Evolutionary conservation across 148 eudicot genomes (phyloP), one percentile per base, ranked within the genome.

Genomic region (Fagopyrum tataricum): DNA sequence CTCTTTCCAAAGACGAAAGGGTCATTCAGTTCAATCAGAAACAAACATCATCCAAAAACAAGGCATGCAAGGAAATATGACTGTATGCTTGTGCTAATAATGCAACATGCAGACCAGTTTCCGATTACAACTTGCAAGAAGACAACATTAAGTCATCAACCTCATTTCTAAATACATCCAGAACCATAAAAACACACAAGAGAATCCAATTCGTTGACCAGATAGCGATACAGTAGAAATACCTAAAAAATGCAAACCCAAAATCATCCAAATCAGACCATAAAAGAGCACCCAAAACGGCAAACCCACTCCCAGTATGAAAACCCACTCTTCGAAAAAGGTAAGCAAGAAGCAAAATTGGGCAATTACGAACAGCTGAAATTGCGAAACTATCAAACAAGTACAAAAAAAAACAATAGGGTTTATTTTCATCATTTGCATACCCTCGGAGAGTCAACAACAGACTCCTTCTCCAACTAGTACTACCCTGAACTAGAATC

Each of bases 361-460:
- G 64, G 13, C 18, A 43, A 64, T 64, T 64, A 39, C 69, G 14
- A 20, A 14, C 44, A 37, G 69, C 69, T 37, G 69, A 14, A 64
- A 64, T 20, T 14, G 6, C 69, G 15, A 64, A 64, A 64, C 20
- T 14, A 64, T 42, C 69, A 64, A 64, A 37, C 8, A 62, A 14
- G 17, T 23, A 3, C 40, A 24, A 59, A 23, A 1, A n/a, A 21
- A 24, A 5, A 24, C 4, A 59, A 31, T 31, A 23, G 66, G 61
- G 61, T 20, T 55, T 55, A 0, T 31, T 31, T 31, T 3, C 37
- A 31, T 31, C 37, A 31, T 31, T 26, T 7, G 40, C 67, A 61
- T 24, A 61, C 67, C 69, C 15, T 37, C 44, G 37, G 15, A 64
- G 69, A 64, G 69, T 64, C 69, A 64, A 64, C 69, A 64, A 64